Conservation (phyloP, 306 rosid genomes). For the Lathyrus oleraceus region DNA sequence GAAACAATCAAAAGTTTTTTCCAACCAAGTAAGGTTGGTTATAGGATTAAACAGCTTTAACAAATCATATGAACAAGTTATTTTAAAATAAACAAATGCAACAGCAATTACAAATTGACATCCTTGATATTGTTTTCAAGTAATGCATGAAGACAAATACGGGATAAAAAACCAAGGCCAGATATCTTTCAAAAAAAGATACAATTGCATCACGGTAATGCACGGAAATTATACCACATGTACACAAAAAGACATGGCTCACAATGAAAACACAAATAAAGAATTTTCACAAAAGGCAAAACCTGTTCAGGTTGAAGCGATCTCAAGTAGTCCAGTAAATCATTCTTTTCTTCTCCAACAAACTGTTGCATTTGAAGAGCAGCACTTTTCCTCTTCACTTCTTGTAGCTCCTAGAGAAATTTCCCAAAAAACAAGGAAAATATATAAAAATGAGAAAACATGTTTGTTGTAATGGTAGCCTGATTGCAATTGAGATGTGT, state of each 20-base stretch:
- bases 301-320: slow-evolving; percentile 97
- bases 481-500: slow-evolving; percentile 20
- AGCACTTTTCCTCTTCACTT: slow-evolving; percentile 84
- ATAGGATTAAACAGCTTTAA: slow-evolving; percentile 19
- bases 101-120: background rate
- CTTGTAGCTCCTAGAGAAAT: slow-evolving; percentile 72
- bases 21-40: background rate
- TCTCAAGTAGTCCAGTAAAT: slow-evolving; percentile 88
- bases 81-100: slow-evolving; percentile 11
- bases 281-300: slow-evolving; percentile 14
- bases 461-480: background rate
- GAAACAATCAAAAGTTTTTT: background rate
- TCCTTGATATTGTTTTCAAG: background rate
- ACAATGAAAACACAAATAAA: background rate
- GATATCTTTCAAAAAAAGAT: background rate
- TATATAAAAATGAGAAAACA: slow-evolving; percentile 26
- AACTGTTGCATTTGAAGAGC: slow-evolving; percentile 96
- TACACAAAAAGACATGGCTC: background rate
- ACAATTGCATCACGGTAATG: slow-evolving; percentile 12
- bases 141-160: background rate
- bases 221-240: background rate
- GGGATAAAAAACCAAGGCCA: slow-evolving; percentile 21
- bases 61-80: background rate
- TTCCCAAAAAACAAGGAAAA: slow-evolving; percentile 1
- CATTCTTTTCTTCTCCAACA: slow-evolving; percentile 95